Evolutionary conservation across 2,329 filamentous ascomycete species (phyloP), one percentile per base, ranked within the genome.

Genomic region (Ceratocystis harringtonii): DNA sequence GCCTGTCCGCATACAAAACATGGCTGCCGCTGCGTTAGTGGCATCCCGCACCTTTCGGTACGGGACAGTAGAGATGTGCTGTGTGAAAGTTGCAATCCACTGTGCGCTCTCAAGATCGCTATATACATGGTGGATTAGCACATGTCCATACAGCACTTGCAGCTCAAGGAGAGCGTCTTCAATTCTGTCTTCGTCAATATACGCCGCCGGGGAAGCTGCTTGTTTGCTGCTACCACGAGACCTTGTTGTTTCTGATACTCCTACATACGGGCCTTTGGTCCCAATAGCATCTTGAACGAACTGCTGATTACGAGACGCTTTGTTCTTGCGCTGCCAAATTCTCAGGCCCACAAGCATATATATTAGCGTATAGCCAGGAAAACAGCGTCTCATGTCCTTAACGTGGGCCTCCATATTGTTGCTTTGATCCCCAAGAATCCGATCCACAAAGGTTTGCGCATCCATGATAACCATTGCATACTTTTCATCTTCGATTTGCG

Each of bases 1-100:
- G 0, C 89, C 89, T 0, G 79, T 78, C 64, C 90, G 88, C 86
- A 92, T 91, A 74, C 88, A 92, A 72, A 92, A 92, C 0, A 81
- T 79, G 1, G 83, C 84, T 12, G 80, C 77, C 1, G 80, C 78
- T 64, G 77, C 77, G 69, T 75, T 75, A 61, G 75, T 73, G 43
- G 74, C 73, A 65, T 84, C 81, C 25, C 75, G 75, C 69, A 80
- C 78, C 63, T 77, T 81, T 69, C 83, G 83, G 73, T 92, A 92
- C 0, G 88, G 89, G 25, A 88, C 84, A 1, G 85, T 88, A 6
- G 87, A 88, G 61, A 92, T 85, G 72, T 92, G 86, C 71, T 91
- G 86, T 0, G 89, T 92, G 70, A 92, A 90, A 43, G 81, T 78
- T 36, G 80, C 77, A 36, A 92, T 84, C 86, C 88, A 90, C 69